Base-by-base conservation (phyloP, 345 rosid species). In the Dovyalis caffra region DNA sequence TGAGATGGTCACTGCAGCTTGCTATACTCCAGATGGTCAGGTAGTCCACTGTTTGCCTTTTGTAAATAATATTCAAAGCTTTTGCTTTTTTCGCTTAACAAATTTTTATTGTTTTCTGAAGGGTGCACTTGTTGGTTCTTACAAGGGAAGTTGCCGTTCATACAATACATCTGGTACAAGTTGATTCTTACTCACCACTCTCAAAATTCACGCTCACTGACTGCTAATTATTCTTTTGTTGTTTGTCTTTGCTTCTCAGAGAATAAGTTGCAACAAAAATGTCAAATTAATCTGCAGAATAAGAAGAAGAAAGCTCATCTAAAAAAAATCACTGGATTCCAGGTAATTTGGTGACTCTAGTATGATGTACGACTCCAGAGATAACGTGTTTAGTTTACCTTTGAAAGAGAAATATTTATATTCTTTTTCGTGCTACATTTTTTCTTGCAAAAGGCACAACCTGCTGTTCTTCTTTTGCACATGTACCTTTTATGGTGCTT, bases 1-100 rank as follows among this genome's bases (percentile, higher is more conserved):
- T 80, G 99, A 95, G 86, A 93, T 95, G 97, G 96, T 95, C 82
- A 95, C 99, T 80, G 93, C 98, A 28, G 98, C 97, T 69, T 91
- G 98, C 83, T 95, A 91, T 76, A 95, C 94, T 56, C 99, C 99
- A 70, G 98, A 93, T 78, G 99, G 99, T 26, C 96, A 90, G 98
- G 99, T 95, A 66, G 77, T 69, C 49, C 28, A 47, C 49, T 29
- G n/a, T 34, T 62, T 57, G 20, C 10, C 6, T 45, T 67, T 45
- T 70, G 45, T 62, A 15, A 70, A 33, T 23, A 23, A 14, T 37
- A 61, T 32, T 28, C 26, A 8, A 6, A 12, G 14, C 14, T 23
- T 14, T 5, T 64, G 23, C 9, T 51, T 38, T 74, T 28, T 66
- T 49, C n/a, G 64, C 79, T 66, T 35, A 83, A 79, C 66, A 25